Evolutionary conservation across 495 filamentous ascomycete genomes (phyloP).

Genomic region (Symbiotaphrina buchneri): DNA sequence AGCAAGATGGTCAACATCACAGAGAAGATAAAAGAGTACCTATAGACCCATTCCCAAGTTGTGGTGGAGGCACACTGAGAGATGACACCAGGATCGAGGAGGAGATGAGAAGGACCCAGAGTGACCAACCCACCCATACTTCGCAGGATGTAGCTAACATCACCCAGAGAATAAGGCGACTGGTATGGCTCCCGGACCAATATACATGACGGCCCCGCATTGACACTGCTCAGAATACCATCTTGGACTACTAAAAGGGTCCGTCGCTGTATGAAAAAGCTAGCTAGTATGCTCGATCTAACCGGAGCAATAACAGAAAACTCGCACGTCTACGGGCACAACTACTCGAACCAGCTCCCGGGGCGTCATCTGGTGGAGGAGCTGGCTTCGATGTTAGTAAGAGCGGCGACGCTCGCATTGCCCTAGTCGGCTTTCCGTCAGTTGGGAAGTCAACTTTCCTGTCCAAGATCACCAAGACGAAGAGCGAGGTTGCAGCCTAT

Average conservation of each 20-base stretch:
- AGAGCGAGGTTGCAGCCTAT: slow-evolving; percentile 89
- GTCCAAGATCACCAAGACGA: slow-evolving; percentile 97
- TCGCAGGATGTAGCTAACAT: slow-evolving; percentile 5
- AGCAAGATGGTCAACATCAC: slow-evolving; percentile 99
- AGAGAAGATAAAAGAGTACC: slow-evolving; percentile 97
- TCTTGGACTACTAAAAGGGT: slow-evolving; percentile 94
- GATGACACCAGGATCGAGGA: slow-evolving; percentile 88
- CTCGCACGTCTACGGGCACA: slow-evolving; percentile 89
- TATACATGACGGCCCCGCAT: too few relatives aligned
- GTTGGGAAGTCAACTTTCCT: slow-evolving; percentile 98
- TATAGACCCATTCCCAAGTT: too few relatives aligned
- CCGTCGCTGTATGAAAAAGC: slow-evolving; percentile 7
- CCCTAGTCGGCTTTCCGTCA: slow-evolving; percentile 91
- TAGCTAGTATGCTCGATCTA: slow-evolving; percentile 4
- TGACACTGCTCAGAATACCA: slow-evolving; percentile 77
- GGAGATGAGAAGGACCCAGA: slow-evolving; percentile 98
- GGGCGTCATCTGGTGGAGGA: slow-evolving; percentile 45
- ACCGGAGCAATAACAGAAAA: slow-evolving; percentile 33
- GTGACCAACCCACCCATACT: slow-evolving; percentile 19
- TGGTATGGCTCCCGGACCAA: slow-evolving; percentile 27
- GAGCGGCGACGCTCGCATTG: slow-evolving; percentile 89
- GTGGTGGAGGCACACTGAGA: too few relatives aligned
- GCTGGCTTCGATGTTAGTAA: slow-evolving; percentile 94
- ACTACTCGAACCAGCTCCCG: slow-evolving; percentile 74
- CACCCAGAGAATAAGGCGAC: slow-evolving; percentile 91